Evolutionary conservation across 169 alveolate species (phyloP).

Genomic region (Perkinsus marinus): DNA sequence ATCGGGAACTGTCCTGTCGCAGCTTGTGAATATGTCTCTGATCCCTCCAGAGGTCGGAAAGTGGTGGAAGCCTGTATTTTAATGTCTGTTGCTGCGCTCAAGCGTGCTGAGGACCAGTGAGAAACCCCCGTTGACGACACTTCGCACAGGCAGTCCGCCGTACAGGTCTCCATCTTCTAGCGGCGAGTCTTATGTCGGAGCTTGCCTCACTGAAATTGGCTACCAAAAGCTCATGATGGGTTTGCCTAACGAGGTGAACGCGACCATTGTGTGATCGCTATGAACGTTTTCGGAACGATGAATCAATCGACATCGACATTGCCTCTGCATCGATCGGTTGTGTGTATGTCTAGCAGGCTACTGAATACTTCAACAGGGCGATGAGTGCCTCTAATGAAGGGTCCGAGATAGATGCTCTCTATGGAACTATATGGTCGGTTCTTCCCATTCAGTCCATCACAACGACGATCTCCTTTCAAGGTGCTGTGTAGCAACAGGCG

Average conservation of each 20-base stretch:
- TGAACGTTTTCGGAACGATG: neutral
- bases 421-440: slow-evolving; percentile 9
- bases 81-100: neutral
- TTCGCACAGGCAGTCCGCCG: neutral
- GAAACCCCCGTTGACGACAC: neutral
- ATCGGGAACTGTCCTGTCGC: neutral
- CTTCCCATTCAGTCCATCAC: neutral
- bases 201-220: neutral
- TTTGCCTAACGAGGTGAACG: neutral
- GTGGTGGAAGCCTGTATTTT: neutral
- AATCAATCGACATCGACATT: no score
- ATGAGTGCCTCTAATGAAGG: neutral
- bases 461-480: neutral
- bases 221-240: neutral
- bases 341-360: neutral
- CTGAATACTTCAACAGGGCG: neutral
- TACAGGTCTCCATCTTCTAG: neutral
- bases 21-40: neutral
- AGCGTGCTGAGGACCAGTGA: neutral
- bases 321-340: no score
- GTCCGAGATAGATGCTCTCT: slow-evolving; percentile 4
- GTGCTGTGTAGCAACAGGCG: slow-evolving; percentile 16
- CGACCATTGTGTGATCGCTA: neutral
- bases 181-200: neutral
- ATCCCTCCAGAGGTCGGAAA: neutral